Evolutionary conservation across 2,329 filamentous ascomycete genomes (phyloP).

Genomic region (Colletotrichum higginsianum): DNA sequence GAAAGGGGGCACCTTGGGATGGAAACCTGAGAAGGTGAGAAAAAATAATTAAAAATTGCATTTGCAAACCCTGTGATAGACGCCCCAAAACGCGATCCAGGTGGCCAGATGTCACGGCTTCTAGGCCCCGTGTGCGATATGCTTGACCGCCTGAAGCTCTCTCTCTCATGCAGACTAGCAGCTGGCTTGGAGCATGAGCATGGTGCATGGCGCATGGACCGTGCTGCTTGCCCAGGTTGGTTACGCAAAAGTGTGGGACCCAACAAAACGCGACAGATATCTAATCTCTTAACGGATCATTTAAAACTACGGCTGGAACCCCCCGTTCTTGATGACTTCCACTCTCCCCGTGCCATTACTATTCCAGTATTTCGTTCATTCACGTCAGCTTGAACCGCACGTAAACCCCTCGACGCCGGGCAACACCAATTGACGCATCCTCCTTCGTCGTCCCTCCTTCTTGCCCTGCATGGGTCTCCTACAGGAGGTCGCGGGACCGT

Average conservation of each 20-base stretch:
- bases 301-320: constrained; percentile 36
- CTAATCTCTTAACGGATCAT: constrained; percentile 41
- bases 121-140: constrained; percentile 21
- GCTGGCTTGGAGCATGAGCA: not conserved
- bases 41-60: not conserved
- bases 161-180: not conserved
- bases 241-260: constrained; percentile 37
- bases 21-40: not conserved
- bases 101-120: constrained; percentile 30
- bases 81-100: constrained; percentile 4
- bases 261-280: constrained; percentile 40
- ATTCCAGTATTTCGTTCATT: constrained; percentile 12
- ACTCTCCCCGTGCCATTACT: constrained; percentile 29
- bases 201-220: constrained; percentile 4
- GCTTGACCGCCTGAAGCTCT: constrained; percentile 35
- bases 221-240: constrained; percentile 3
- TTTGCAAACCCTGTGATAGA: constrained; percentile 17
- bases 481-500: constrained; percentile 65
- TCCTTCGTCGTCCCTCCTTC: not conserved
- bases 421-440: constrained; percentile 19
- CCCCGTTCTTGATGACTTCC: constrained; percentile 29
- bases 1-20: not conserved
- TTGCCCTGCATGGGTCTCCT: constrained; percentile 67
- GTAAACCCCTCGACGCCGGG: constrained; percentile 15
- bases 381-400: constrained; percentile 14